Evolutionary conservation across 2,329 filamentous ascomycete species (phyloP), one percentile per base, ranked within the genome.

Genomic region (Paecilomyces fulvus): DNA sequence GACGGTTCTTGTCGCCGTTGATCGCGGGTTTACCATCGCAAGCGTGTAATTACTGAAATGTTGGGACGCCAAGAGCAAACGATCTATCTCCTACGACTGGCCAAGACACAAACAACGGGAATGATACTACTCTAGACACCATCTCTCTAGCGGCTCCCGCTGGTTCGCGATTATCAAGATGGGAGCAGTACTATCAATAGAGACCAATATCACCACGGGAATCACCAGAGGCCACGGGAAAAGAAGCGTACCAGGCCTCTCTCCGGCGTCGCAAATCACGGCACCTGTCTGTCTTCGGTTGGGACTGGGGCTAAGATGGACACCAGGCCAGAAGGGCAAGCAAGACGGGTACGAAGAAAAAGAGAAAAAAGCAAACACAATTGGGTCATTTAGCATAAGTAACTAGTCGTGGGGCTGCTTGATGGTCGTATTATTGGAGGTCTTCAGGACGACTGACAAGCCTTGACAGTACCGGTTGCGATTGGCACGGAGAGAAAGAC

Each of bases 401-500:
- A n/a, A n/a, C n/a, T n/a, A 12, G 20, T n/a, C 48, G 48, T 49
- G 48, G 48, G 48, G 48, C 12, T 43, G 33, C 3, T 9, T 43
- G 33, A 9, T 14, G 33, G 33, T 28, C 25, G 12, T 49, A 10
- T 49, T 49, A 49, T 49, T 49, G 48, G 48, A 28, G 20, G 10
- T 28, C 48, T 49, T 20, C 8, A 6, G 48, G 17, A 49, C 20
- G 48, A 17, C 48, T 49, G 20, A 43, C 33, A 43, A 9, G 17
- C 25, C 25, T 28, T 28, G 25, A 28, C 25, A 28, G 25, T 3
- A 21, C 21, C 21, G 21, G 21, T 12, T 12, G 14, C 33, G 37
- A 43, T 43, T 43, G 37, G 37, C 37, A 43, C 37, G 37, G 37
- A 43, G 37, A 43, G 20, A n/a, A 43, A n/a, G 37, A 56, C 57